Conservation (phyloP, 2,329 filamentous ascomycete genomes). For the Botrytis aclada region DNA sequence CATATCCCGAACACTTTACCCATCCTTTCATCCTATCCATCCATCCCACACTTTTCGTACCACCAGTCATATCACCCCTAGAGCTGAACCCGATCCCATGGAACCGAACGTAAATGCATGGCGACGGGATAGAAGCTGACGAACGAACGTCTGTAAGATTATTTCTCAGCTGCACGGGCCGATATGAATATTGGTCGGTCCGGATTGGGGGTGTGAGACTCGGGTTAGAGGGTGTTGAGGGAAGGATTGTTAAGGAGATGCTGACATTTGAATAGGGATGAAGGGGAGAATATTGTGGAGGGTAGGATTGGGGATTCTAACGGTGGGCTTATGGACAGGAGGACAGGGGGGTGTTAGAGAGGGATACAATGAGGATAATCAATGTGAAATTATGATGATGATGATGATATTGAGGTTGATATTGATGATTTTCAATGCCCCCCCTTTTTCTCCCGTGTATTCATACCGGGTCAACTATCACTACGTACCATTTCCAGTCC, state of each 20-base stretch:
- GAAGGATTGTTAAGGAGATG: background rate
- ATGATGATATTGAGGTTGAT: background rate
- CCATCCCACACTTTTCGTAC: background rate
- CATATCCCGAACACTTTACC: background rate
- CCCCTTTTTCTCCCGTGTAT: background rate
- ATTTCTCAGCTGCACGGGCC: background rate
- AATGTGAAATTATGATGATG: background rate
- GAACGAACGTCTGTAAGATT: background rate
- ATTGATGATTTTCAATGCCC: background rate
- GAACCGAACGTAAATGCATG: slow-evolving; percentile 1
- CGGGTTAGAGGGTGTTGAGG: background rate
- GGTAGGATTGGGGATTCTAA: slow-evolving; percentile 1
- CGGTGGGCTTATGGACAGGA: background rate
- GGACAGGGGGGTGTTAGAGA: background rate
- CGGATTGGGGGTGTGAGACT: background rate
- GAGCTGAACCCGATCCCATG: slow-evolving; percentile 10
- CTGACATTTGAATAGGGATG: background rate
- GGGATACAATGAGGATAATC: background rate
- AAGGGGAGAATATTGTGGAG: background rate
- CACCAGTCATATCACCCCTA: background rate
- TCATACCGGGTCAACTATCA: background rate
- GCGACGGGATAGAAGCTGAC: slow-evolving; percentile 2
- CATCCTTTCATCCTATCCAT: background rate
- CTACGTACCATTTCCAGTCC: background rate
- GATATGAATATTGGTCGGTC: background rate